Percentiles rank a stretch among this genome's conserved stretches.
Conservation (phyloP, 2,329 filamentous ascomycete genomes). For the Penicillium sp. region DNA sequence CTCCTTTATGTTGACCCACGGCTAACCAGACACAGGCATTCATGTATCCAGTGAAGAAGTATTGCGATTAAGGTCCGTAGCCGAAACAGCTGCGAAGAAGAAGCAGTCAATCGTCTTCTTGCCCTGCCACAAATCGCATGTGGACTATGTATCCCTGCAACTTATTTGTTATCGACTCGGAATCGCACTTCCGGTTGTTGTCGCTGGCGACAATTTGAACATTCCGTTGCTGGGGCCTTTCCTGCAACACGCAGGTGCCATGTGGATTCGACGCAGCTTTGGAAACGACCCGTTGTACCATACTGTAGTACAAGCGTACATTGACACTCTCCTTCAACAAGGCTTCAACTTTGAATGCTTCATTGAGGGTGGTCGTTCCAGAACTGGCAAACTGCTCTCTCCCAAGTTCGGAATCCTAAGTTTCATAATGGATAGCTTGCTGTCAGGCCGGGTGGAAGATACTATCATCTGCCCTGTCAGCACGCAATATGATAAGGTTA, state of each 20-base stretch:
- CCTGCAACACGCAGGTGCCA: slow-evolving; percentile 91
- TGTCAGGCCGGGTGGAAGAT: slow-evolving; percentile 85
- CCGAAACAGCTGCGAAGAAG: slow-evolving; percentile 76
- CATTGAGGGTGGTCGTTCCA: slow-evolving; percentile 88
- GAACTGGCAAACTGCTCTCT: slow-evolving; percentile 88
- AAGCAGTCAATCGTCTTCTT: slow-evolving; percentile 96
- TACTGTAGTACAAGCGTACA: slow-evolving; percentile 92
- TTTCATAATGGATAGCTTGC: slow-evolving; percentile 85
- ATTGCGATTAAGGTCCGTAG: slow-evolving; percentile 75
- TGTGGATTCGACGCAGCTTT: slow-evolving; percentile 94
- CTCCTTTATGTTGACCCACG: background rate
- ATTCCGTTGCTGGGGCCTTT: slow-evolving; percentile 88
- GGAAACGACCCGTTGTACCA: slow-evolving; percentile 88
- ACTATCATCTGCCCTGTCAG: slow-evolving; percentile 93
- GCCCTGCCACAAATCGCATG: slow-evolving; percentile 90
- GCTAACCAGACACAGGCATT: slow-evolving; percentile 55
- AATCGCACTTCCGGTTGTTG: slow-evolving; percentile 83
- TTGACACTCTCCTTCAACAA: slow-evolving; percentile 85
- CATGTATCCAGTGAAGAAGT: slow-evolving; percentile 96
- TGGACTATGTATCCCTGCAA: slow-evolving; percentile 94
- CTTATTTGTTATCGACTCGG: slow-evolving; percentile 94
- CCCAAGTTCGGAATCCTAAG: slow-evolving; percentile 95
- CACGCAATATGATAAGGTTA: slow-evolving; percentile 98
- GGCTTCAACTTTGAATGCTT: slow-evolving; percentile 98
- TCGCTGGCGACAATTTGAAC: slow-evolving; percentile 95